Evolutionary conservation across 371 early-diverging fungal species (phyloP).

Genomic region (Mortierella sp.): DNA sequence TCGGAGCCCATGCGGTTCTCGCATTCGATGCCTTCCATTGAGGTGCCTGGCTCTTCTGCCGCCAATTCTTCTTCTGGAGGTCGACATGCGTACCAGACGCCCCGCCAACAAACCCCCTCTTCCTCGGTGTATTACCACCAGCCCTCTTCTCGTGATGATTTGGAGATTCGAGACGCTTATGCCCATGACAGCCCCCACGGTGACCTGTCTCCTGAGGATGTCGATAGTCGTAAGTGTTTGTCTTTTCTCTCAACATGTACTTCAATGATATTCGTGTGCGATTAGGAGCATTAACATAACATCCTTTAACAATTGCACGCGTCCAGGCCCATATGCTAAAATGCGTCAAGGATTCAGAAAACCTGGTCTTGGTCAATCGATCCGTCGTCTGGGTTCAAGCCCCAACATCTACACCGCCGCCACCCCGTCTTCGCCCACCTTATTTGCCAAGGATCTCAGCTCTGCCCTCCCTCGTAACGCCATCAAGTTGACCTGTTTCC

Average conservation of each 20-base stretch:
- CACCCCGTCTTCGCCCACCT: not conserved
- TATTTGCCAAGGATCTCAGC: conserved; percentile 19
- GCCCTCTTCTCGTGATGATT: conserved; percentile 4
- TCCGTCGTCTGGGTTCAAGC: conserved; percentile 17
- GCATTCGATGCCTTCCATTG: conserved; percentile 10
- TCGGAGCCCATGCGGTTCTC: conserved; percentile 18
- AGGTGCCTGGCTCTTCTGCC: not conserved
- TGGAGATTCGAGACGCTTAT: not conserved
- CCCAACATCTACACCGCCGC: conserved; percentile 20
- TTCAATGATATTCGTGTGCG: too few species aligned
- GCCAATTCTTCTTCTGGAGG: not conserved
- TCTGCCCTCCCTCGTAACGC: conserved; percentile 31
- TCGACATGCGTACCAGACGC: conserved; percentile 18
- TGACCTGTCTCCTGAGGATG: conserved; percentile 18
- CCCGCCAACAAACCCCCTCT: not conserved
- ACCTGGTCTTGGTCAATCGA: conserved; percentile 14
- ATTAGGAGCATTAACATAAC: not conserved
- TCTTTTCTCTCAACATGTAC: too few species aligned
- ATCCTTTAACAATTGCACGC: too few species aligned
- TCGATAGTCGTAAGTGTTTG: conserved; percentile 36
- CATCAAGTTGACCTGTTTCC: conserved; percentile 56
- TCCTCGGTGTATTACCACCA: conserved; percentile 16
- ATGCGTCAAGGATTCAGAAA: conserved; percentile 26
- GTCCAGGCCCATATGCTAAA: conserved; percentile 37
- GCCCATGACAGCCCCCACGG: not conserved